These are phyloP conservation scores for Sugiyamaella chiloensis DNA, from an alignment of 805 yeast genomes.

Conservation along the genomic window DNA sequence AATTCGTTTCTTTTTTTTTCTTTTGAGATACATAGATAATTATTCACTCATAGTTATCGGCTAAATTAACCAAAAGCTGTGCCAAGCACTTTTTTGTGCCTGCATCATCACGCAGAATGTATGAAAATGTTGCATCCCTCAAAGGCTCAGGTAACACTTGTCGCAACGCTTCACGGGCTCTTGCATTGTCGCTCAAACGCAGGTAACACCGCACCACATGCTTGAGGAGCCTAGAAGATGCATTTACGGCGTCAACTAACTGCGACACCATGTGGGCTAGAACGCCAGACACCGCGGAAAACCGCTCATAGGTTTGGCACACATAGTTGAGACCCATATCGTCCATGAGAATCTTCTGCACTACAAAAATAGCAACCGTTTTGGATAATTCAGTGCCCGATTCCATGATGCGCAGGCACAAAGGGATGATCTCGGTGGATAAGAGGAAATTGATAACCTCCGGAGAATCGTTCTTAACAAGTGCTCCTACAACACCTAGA, in stretches of 20 bases:
- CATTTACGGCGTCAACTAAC: conserved; percentile 56
- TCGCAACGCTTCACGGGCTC: conserved; percentile 83
- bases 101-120: conserved; percentile 76
- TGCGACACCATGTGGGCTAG: conserved; percentile 86
- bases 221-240: conserved; percentile 76
- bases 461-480: conserved; percentile 92
- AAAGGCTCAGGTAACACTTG: conserved; percentile 83
- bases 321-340: conserved; percentile 88
- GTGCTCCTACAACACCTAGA: conserved; percentile 93
- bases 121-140: conserved; percentile 80
- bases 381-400: conserved; percentile 89
- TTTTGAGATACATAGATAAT: not conserved
- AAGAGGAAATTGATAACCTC: conserved; percentile 88
- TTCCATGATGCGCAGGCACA: conserved; percentile 93
- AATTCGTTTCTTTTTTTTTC: not conserved
- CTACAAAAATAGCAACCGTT: conserved; percentile 94
- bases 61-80: conserved; percentile 69
- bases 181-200: conserved; percentile 82
- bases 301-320: conserved; percentile 92
- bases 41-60: conserved; percentile 36
- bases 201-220: conserved; percentile 94
- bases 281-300: conserved; percentile 89
- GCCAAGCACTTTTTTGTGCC: conserved; percentile 85
- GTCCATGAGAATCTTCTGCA: conserved; percentile 88
- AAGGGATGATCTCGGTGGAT: conserved; percentile 94